A percentile compares a stretch with the other conserved stretches of the same genome.
Conservation (phyloP, 2,329 filamentous ascomycete genomes). For the Aspergillus sp. region DNA sequence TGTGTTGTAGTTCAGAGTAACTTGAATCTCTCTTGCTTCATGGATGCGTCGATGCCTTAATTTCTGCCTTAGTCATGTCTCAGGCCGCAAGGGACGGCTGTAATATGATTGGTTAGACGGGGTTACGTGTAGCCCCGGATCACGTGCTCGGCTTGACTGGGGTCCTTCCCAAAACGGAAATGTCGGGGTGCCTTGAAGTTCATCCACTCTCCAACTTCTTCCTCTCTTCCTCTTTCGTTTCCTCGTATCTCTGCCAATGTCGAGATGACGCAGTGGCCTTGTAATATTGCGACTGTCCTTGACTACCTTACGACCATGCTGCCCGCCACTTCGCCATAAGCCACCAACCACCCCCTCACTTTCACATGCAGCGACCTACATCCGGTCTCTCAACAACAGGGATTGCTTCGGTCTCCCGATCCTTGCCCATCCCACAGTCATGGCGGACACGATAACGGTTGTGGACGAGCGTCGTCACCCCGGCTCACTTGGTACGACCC, state of each 20-base stretch:
- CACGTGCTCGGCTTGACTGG: slow-evolving; percentile 3
- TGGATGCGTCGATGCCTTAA: too few relatives aligned
- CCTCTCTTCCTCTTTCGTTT: not conserved
- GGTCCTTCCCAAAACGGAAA: slow-evolving; percentile 7
- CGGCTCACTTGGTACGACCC: not conserved
- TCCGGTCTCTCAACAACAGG: not conserved
- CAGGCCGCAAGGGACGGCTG: not conserved
- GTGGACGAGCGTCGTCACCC: not conserved
- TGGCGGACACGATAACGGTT: not conserved
- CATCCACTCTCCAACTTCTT: not conserved
- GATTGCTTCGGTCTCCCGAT: not conserved
- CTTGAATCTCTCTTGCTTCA: too few relatives aligned
- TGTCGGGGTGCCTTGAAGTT: not conserved
- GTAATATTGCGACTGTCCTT: not conserved
- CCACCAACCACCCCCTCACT: not conserved
- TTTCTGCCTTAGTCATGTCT: too few relatives aligned
- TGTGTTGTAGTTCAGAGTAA: not conserved
- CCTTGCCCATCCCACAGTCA: not conserved
- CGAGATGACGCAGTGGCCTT: not conserved
- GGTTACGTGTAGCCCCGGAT: slow-evolving; percentile 1
- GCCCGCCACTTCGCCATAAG: not conserved
- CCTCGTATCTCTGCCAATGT: not conserved
- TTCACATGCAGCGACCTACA: not conserved
- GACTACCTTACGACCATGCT: not conserved
- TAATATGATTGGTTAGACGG: not conserved